Evolutionary conservation across 768 basidiomycete genomes (phyloP).

Genomic region (Trametes punicea): DNA sequence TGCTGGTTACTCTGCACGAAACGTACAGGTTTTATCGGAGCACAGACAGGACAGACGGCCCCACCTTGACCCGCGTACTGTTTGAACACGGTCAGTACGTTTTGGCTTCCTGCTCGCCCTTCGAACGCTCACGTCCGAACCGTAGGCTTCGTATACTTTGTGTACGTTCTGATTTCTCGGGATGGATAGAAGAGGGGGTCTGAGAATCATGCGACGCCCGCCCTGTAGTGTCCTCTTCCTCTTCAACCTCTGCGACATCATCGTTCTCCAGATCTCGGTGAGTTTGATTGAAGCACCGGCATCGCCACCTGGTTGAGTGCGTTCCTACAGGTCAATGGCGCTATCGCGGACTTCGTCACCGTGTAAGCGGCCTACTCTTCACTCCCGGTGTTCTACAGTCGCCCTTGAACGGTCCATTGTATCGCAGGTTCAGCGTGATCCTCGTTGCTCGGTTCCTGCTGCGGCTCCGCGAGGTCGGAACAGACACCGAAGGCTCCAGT

Average conservation of each 20-base stretch:
- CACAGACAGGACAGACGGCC: not conserved
- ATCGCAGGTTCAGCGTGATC: slow-evolving; percentile 1
- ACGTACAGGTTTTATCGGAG: not conserved
- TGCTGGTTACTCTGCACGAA: not conserved
- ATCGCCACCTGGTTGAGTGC: not conserved
- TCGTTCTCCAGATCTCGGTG: not conserved
- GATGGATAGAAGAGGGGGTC: not conserved
- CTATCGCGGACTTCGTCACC: slow-evolving; percentile 1
- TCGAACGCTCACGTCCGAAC: not conserved
- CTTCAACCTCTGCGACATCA: slow-evolving; percentile 5
- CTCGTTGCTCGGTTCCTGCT: not conserved
- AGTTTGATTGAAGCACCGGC: not conserved
- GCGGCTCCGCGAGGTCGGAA: not conserved
- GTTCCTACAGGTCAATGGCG: not conserved
- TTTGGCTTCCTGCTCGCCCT: not conserved
- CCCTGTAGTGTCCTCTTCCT: not conserved
- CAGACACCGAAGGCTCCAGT: not conserved
- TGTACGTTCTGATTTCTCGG: not conserved
- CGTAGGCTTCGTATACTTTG: slow-evolving; percentile 1
- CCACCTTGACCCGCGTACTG: not conserved
- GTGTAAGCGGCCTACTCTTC: not conserved
- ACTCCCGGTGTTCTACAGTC: too few species aligned
- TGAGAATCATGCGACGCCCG: too few species aligned
- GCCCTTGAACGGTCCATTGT: not conserved
- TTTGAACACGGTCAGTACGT: not conserved